Percentiles rank a stretch among this genome's conserved stretches.
Evolutionary conservation across 306 rosid genomes (phyloP).

Genomic region (Cucurbita pepo): DNA sequence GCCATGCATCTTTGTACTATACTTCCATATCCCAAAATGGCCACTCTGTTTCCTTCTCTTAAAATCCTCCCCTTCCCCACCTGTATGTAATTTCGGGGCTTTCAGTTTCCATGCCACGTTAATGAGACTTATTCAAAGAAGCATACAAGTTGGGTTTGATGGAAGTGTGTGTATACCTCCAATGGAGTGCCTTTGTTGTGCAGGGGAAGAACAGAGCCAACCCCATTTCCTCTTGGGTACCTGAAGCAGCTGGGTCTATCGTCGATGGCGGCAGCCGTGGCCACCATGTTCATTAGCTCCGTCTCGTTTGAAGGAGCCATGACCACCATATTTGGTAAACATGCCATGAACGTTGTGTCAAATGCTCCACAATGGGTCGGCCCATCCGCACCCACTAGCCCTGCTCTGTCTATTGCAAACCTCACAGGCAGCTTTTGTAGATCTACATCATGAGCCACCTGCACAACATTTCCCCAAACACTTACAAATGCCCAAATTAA

Average conservation of each 20-base stretch:
- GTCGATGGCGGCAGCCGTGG: slow-evolving; percentile 60
- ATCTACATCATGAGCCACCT: slow-evolving; percentile 47
- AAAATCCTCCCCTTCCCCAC: slow-evolving; percentile 49
- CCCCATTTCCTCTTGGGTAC: slow-evolving; percentile 48
- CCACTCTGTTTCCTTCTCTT: slow-evolving; percentile 41
- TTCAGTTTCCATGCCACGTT: not conserved
- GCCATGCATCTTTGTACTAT: slow-evolving; percentile 27
- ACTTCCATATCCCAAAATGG: slow-evolving; percentile 59
- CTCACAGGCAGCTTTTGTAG: slow-evolving; percentile 55
- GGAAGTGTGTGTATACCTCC: slow-evolving; percentile 16
- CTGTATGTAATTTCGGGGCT: slow-evolving; percentile 8
- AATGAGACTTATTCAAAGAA: not conserved
- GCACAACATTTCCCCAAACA: not conserved
- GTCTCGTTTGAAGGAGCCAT: slow-evolving; percentile 58
- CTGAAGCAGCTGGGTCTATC: slow-evolving; percentile 57
- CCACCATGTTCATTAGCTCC: slow-evolving; percentile 52
- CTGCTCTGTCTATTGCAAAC: slow-evolving; percentile 50
- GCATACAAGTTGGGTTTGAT: not conserved
- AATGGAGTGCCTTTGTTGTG: slow-evolving; percentile 35
- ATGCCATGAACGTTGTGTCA: slow-evolving; percentile 54
- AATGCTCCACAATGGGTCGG: slow-evolving; percentile 71
- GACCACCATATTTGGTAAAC: slow-evolving; percentile 59
- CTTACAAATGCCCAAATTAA: not conserved
- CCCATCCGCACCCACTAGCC: slow-evolving; percentile 60
- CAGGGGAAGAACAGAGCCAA: slow-evolving; percentile 38